Evolutionary conservation across 164 flowering plant genomes (phyloP).

Genomic region (Macadamia integrifolia): DNA sequence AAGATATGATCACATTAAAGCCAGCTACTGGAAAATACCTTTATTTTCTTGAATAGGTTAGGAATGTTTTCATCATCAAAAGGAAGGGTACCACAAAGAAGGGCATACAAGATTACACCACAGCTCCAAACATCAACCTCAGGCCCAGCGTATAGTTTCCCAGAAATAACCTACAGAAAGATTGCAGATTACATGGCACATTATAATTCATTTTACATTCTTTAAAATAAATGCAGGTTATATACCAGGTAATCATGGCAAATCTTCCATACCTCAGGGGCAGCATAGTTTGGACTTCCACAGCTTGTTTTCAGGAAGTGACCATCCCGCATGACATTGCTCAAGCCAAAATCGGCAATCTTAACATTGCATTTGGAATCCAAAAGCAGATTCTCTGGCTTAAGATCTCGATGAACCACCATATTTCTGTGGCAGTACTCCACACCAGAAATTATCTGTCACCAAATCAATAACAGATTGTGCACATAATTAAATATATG

Average conservation of each 20-base stretch:
- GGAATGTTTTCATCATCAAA: slow-evolving; percentile 1
- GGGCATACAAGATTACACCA: background rate
- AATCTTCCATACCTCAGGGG: background rate
- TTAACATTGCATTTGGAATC: slow-evolving; percentile 1
- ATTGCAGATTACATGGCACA: background rate
- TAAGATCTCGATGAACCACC: slow-evolving; percentile 1
- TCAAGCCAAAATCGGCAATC: background rate
- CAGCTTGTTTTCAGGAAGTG: background rate
- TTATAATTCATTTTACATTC: background rate
- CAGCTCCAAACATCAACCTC: background rate
- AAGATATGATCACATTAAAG: background rate
- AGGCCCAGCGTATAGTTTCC: background rate
- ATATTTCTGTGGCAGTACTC: slow-evolving; percentile 3
- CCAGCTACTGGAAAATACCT: background rate
- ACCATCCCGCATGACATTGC: background rate
- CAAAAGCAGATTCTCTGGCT: background rate
- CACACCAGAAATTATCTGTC: background rate
- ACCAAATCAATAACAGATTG: background rate
- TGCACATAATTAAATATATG: no score
- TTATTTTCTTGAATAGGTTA: slow-evolving; percentile 1
- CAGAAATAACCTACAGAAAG: background rate
- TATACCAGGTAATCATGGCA: background rate
- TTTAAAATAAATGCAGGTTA: no score
- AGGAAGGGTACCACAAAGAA: background rate
- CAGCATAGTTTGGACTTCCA: background rate